Base-by-base conservation (phyloP, 2,329 filamentous ascomycete genomes). In the Phoma herbarum region DNA sequence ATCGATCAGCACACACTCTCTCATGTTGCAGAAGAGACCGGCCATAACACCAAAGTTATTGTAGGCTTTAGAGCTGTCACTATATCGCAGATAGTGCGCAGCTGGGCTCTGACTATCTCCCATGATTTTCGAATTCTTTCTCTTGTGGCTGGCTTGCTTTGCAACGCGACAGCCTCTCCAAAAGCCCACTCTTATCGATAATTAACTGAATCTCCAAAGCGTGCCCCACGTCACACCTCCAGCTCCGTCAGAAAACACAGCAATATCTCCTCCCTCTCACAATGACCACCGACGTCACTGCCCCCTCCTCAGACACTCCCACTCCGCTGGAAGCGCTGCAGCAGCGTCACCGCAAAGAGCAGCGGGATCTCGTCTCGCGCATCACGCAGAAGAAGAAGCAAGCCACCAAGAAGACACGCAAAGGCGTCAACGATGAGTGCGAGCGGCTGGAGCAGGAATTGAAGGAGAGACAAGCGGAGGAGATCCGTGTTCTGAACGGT, bases 311-410 rank as follows among this genome's bases (percentile, higher is more conserved):
- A 39, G 65, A 68, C 14, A 48, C 59, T 1, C 52, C 63, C 35
- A 70, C 73, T 52, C 67, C 66, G 22, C 86, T 95, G 78, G 93
- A 97, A 60, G 88, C 91, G 62, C 80, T 95, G 55, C 88, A 92
- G 69, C 82, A 88, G 35, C 90, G 89, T 45, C 95, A 99, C 76
- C 88, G 92, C 70, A 95, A 92, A 78, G 94, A 99, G 79, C 88
- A 90, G 76, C 89, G 88, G 68, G 94, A 98, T 61, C 84, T 99
- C 25, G 91, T 96, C 76, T 85, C 87, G 49, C 88, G 90, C 59
- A 88, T 96, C 72, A 97, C 92, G 5, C 93, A 90, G 79, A 98
- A 97, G 84, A 99, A 97, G 84, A 98, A 97, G 83, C 90, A 91
- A 67, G 93, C 95, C 16, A 96, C 90, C 45, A 99, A 98, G 80